Percentiles rank a stretch among this genome's conserved stretches.
These are phyloP conservation scores for Adansonia madagascariensis DNA, from an alignment of 441 rosid species.

Conservation along the genomic window DNA sequence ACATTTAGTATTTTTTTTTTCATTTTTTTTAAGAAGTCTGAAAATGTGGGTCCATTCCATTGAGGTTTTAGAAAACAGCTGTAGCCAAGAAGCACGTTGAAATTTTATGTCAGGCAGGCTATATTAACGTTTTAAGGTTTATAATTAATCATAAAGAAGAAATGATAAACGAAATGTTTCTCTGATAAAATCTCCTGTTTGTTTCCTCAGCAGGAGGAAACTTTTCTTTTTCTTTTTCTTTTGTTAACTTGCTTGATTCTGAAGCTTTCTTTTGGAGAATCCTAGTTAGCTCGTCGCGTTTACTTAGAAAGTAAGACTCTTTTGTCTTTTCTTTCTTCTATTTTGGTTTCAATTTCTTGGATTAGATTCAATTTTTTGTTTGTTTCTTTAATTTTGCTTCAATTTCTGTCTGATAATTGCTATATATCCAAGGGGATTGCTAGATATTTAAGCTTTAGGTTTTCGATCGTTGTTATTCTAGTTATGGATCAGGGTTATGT, in stretches of 20 bases:
- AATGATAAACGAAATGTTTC: background rate
- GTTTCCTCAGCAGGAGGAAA: constrained; percentile 19
- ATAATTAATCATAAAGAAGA: background rate
- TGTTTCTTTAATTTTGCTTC: background rate
- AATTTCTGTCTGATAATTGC: background rate
- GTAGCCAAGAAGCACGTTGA: too few relatives aligned
- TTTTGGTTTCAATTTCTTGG: background rate
- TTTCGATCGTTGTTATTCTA: background rate
- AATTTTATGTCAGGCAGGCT: too few relatives aligned
- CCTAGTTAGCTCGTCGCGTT: constrained; percentile 19
- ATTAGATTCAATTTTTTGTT: background rate
- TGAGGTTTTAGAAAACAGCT: too few relatives aligned
- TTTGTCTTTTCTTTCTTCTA: background rate
- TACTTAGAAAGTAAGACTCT: background rate
- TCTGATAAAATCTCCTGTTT: constrained; percentile 6
- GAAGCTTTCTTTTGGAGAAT: background rate
- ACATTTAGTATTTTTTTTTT: too few relatives aligned
- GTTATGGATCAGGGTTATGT: constrained; percentile 37
- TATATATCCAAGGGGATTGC: background rate
- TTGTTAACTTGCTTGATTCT: constrained; percentile 11
- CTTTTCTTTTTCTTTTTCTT: background rate
- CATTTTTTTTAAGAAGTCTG: too few relatives aligned
- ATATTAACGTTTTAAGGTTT: background rate
- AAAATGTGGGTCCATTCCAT: background rate
- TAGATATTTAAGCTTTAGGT: background rate